A percentile compares a stretch with the other conserved stretches of the same genome.
Evolutionary conservation across 2,329 filamentous ascomycete genomes (phyloP).

Genomic region (Penicillium psychrosexuale): DNA sequence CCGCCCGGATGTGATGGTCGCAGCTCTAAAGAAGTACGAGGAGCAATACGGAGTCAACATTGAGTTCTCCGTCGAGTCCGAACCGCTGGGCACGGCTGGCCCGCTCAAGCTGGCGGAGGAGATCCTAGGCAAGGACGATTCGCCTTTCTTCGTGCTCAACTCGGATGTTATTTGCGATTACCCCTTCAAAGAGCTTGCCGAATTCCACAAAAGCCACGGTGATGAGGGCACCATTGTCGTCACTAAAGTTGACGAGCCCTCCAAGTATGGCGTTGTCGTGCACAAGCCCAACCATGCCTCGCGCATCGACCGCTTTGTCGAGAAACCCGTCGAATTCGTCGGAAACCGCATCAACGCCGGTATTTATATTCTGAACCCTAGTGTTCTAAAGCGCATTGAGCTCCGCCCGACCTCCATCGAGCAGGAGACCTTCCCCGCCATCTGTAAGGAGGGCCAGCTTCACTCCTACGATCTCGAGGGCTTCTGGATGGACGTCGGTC

Average conservation of each 20-base stretch:
- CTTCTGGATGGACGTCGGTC: slow-evolving; percentile 99
- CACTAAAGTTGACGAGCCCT: slow-evolving; percentile 98
- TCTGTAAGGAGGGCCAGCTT: slow-evolving; percentile 82
- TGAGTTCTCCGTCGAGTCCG: slow-evolving; percentile 93
- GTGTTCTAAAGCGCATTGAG: slow-evolving; percentile 85
- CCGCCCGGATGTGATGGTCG: slow-evolving; percentile 95
- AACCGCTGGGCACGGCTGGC: slow-evolving; percentile 91
- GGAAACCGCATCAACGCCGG: slow-evolving; percentile 98
- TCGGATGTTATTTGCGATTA: slow-evolving; percentile 98
- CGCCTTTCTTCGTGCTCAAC: slow-evolving; percentile 97
- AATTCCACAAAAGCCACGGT: slow-evolving; percentile 90
- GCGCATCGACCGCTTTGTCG: slow-evolving; percentile 96
- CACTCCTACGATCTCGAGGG: slow-evolving; percentile 96
- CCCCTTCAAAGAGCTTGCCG: slow-evolving; percentile 83
- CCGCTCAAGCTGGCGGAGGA: slow-evolving; percentile 93
- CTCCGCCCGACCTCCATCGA: slow-evolving; percentile 96
- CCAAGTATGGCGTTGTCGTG: slow-evolving; percentile 97
- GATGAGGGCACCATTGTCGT: slow-evolving; percentile 97
- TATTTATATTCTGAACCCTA: slow-evolving; percentile 96
- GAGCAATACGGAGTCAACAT: slow-evolving; percentile 90
- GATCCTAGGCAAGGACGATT: slow-evolving; percentile 87
- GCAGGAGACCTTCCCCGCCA: slow-evolving; percentile 96
- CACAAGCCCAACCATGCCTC: slow-evolving; percentile 91
- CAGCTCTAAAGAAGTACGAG: slow-evolving; percentile 91
- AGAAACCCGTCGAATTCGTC: slow-evolving; percentile 98